Base-by-base conservation (phyloP, 2,329 filamentous ascomycete species). In the Fusarium duplospermum region DNA sequence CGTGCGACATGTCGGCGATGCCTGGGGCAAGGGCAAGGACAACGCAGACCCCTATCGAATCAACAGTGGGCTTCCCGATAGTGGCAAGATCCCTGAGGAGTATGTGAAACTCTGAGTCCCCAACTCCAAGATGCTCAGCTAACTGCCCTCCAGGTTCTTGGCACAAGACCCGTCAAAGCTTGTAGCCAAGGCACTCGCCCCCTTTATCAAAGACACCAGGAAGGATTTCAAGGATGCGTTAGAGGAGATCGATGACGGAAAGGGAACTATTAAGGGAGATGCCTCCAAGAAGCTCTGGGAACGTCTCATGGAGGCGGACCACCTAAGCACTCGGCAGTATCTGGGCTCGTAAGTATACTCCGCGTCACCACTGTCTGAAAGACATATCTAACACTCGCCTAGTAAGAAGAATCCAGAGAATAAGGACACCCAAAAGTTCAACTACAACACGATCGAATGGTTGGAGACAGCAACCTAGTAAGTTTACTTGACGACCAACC, bases 361-460 rank as follows among this genome's bases (percentile, higher is more conserved):
- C 0, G 13, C 14, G 20, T 52, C 10, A 14, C 47, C 11, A 31
- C 6, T 31, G 27, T 27, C 27, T 18, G 14, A n/a, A 52, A 11
- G 10, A 52, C 1, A 4, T 52, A 4, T n/a, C 47, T 52, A 52
- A 52, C 6, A 18, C 18, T 10, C 27, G 2, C 29, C 4, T 9
- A 52, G 47, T 3, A 11, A 52, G 8, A 1, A 52, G n/a, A 52
- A 52, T 11, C 47, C 47, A 7, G 47, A 52, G 24, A 52, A 52
- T 10, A 20, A 8, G 24, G 9, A 16, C 0, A 22, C 14, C 9
- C 9, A 40, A n/a, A 52, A 14, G 18, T 52, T 52, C 45, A 77
- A 76, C 47, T 76, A 66, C 35, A 74, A 76, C 63, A 77, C 72
- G 0, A 77, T 77, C 6, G 66, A 77, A 13, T 77, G 76, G 76